Conservation (phyloP, 2,329 filamentous ascomycete species). For the Macrophomina tecta region DNA sequence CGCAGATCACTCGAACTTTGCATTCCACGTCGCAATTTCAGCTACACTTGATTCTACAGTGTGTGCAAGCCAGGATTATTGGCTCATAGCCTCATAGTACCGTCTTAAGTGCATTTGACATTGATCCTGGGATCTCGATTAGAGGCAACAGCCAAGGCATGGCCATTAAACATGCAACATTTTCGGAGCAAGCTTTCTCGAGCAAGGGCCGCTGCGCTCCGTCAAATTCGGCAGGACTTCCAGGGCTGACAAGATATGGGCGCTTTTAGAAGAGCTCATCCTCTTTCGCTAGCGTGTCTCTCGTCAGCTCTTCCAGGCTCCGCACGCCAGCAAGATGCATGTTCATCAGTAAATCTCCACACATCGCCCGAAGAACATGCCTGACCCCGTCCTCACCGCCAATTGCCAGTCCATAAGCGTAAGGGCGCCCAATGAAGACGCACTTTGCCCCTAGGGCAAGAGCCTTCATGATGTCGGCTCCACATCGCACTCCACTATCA, state of each 20-base stretch:
- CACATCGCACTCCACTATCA: conserved; percentile 64
- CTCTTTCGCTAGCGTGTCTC: conserved; percentile 34
- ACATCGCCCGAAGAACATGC: conserved; percentile 40
- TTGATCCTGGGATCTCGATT: no score
- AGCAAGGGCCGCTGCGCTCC: no score
- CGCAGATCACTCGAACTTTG: not conserved
- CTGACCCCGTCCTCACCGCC: conserved; percentile 46
- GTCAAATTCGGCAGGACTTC: no score
- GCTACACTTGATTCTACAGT: no score
- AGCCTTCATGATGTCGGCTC: conserved; percentile 65
- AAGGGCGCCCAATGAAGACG: conserved; percentile 53
- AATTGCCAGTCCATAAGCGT: conserved; percentile 41
- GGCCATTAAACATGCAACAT: no score
- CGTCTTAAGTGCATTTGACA: no score
- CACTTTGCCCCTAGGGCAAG: conserved; percentile 58
- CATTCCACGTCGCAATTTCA: no score
- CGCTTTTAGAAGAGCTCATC: conserved; percentile 33
- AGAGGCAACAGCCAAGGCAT: no score
- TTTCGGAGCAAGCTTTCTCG: no score
- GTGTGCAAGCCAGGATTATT: no score
- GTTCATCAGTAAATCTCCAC: conserved; percentile 34
- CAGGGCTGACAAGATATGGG: not conserved
- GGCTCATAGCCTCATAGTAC: no score
- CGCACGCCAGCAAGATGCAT: conserved; percentile 37
- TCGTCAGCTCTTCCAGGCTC: conserved; percentile 33